phyloP scores from a whole-genome alignment of 2,329 filamentous ascomycete species.

The Botryotinia globosa region DNA sequence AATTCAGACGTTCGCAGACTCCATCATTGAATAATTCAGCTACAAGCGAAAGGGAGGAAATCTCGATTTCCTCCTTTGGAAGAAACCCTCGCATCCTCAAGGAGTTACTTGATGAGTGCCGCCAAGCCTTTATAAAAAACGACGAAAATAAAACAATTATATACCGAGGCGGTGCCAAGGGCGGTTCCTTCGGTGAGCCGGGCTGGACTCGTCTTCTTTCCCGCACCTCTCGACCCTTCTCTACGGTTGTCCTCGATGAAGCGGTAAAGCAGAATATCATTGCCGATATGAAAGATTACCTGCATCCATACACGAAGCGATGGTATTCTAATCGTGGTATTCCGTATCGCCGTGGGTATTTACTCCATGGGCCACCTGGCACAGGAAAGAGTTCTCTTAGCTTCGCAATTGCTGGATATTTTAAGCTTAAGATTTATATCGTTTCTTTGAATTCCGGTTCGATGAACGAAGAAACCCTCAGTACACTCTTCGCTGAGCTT shows the following conservation, averaged over 20 bases:
- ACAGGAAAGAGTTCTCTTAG: constrained; percentile 75
- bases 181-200: constrained; percentile 43
- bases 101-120: constrained; percentile 58
- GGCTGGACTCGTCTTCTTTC: constrained; percentile 61
- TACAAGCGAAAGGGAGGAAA: constrained; percentile 55
- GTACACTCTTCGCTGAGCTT: constrained; percentile 61
- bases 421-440: constrained; percentile 70
- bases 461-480: constrained; percentile 64
- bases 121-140: constrained; percentile 52
- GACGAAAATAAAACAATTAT: constrained; percentile 64
- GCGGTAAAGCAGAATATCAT: constrained; percentile 58
- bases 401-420: constrained; percentile 66
- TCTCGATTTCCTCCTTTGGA: constrained; percentile 60
- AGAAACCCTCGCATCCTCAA: constrained; percentile 60
- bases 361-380: constrained; percentile 76
- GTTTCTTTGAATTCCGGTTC: constrained; percentile 53
- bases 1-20: constrained; percentile 54
- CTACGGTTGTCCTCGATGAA: constrained; percentile 63
- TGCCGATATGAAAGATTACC: constrained; percentile 60
- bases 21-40: constrained; percentile 42
- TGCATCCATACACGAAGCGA: constrained; percentile 59
- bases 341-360: constrained; percentile 79
- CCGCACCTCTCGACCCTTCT: constrained; percentile 58
- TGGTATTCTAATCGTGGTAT: constrained; percentile 86
- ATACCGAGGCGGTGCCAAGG: constrained; percentile 54